Evolutionary conservation across 208 protist species (phyloP).

Genomic region (Leishmania mexicana): DNA sequence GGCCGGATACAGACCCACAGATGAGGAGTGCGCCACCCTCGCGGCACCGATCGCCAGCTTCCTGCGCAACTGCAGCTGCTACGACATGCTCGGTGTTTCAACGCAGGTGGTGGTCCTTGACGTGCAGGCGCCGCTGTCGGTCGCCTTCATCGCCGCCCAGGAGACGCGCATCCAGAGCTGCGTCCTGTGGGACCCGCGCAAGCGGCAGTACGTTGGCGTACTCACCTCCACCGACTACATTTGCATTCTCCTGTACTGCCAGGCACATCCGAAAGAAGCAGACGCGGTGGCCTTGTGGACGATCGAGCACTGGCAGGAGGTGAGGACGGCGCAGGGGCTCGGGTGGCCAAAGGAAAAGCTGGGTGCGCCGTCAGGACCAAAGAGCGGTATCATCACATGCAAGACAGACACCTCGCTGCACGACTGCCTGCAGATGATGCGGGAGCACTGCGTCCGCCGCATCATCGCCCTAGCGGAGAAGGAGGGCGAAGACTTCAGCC

Average conservation of each 20-base stretch:
- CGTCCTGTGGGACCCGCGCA: constrained; percentile 76
- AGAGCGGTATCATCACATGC: constrained; percentile 56
- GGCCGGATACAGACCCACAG: constrained; percentile 55
- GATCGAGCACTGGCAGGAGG: constrained; percentile 62
- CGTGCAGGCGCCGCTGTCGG: constrained; percentile 62
- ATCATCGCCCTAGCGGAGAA: constrained; percentile 77
- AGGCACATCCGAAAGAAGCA: constrained; percentile 58
- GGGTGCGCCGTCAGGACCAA: not conserved
- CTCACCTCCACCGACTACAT: constrained; percentile 89
- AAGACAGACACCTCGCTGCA: constrained; percentile 61
- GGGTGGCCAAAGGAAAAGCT: constrained; percentile 23
- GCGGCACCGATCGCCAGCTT: constrained; percentile 64
- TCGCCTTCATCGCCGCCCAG: constrained; percentile 89
- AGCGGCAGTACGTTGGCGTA: constrained; percentile 66
- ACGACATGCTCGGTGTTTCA: constrained; percentile 82
- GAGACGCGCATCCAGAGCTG: constrained; percentile 83
- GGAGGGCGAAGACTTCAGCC: constrained; percentile 55
- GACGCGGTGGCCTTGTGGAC: constrained; percentile 68
- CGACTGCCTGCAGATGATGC: constrained; percentile 74
- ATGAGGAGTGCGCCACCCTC: constrained; percentile 62
- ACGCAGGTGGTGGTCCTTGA: constrained; percentile 90
- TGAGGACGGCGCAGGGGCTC: constrained; percentile 29
- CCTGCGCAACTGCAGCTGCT: constrained; percentile 78
- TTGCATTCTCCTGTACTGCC: constrained; percentile 82
- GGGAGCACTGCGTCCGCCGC: constrained; percentile 52